phyloP scores from a whole-genome alignment of 2,329 filamentous ascomycete species.

The Monilinia laxa region DNA sequence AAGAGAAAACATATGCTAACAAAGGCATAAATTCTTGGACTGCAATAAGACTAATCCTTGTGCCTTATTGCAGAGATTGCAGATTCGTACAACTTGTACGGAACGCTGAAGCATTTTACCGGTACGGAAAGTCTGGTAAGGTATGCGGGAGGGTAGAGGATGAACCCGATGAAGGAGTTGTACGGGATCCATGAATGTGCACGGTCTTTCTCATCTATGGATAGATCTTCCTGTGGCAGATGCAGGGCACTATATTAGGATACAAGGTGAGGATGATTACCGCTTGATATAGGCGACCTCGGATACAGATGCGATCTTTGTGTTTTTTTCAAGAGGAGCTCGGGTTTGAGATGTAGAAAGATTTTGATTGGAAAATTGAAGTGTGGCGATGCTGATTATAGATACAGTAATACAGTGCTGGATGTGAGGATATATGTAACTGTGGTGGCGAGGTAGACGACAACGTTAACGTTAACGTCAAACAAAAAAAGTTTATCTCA shows the following conservation, averaged over 20 bases:
- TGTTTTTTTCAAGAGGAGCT: not conserved
- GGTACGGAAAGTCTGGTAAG: slow-evolving; percentile 8
- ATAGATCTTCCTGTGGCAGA: slow-evolving; percentile 4
- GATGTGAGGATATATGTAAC: not conserved
- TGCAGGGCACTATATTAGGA: slow-evolving; percentile 7
- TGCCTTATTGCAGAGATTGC: slow-evolving; percentile 17
- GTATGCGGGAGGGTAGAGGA: slow-evolving; percentile 1
- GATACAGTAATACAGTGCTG: not conserved
- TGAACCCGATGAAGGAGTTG: slow-evolving; percentile 1
- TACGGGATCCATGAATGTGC: slow-evolving; percentile 1
- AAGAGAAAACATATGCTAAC: not conserved
- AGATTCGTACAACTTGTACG: slow-evolving; percentile 15
- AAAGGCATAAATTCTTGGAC: slow-evolving; percentile 6
- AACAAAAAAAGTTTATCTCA: not conserved
- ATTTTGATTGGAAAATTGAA: not conserved
- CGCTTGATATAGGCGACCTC: slow-evolving; percentile 6
- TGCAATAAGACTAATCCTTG: slow-evolving; percentile 8
- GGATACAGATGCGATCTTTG: slow-evolving; percentile 4
- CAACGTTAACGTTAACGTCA: not conserved
- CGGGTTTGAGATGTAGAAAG: not conserved
- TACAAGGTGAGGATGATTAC: not conserved
- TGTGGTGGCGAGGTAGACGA: not conserved
- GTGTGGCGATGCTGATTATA: not conserved
- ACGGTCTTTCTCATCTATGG: not conserved
- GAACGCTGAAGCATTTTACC: slow-evolving; percentile 2